Evolutionary conservation across 768 basidiomycete species (phyloP).

Genomic region (Lyophyllum atratum): DNA sequence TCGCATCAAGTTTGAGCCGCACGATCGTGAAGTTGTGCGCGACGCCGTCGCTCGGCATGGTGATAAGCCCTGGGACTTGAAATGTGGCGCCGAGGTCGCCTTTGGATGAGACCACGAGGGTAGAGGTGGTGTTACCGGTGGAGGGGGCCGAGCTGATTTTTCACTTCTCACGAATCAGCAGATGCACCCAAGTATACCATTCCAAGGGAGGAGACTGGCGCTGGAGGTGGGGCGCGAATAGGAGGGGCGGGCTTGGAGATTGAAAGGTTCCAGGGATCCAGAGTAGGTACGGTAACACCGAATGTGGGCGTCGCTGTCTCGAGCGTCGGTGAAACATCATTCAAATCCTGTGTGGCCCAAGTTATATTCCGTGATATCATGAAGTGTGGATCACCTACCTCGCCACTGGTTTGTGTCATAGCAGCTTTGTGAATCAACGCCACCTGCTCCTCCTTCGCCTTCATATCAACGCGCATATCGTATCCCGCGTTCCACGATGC

Average conservation of each 20-base stretch:
- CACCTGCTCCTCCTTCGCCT: conserved; percentile 31
- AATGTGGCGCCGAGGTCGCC: conserved; percentile 29
- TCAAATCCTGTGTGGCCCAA: conserved; percentile 35
- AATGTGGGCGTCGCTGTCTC: conserved; percentile 46
- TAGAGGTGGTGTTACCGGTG: background rate
- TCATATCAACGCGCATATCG: conserved; percentile 40
- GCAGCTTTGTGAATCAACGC: conserved; percentile 40
- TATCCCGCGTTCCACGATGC: conserved; percentile 36
- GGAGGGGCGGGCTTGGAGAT: background rate
- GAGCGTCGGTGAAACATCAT: conserved; percentile 40
- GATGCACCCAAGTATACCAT: too few relatives aligned
- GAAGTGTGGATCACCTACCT: conserved; percentile 24
- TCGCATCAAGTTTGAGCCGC: conserved; percentile 20
- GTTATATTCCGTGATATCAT: background rate
- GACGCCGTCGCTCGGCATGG: conserved; percentile 24
- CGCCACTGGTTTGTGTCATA: conserved; percentile 42
- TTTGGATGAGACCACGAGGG: conserved; percentile 8
- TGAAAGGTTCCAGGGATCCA: conserved; percentile 39
- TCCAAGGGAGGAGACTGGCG: background rate
- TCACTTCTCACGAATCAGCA: too few relatives aligned
- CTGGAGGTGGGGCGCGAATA: background rate
- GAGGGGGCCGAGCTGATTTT: background rate
- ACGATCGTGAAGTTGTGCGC: conserved; percentile 29
- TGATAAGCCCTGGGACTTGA: conserved; percentile 24
- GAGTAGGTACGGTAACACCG: conserved; percentile 35